These are phyloP conservation scores for Tricladium varicosporioides DNA, from an alignment of 2,329 filamentous ascomycete species.

Conservation along the genomic window DNA sequence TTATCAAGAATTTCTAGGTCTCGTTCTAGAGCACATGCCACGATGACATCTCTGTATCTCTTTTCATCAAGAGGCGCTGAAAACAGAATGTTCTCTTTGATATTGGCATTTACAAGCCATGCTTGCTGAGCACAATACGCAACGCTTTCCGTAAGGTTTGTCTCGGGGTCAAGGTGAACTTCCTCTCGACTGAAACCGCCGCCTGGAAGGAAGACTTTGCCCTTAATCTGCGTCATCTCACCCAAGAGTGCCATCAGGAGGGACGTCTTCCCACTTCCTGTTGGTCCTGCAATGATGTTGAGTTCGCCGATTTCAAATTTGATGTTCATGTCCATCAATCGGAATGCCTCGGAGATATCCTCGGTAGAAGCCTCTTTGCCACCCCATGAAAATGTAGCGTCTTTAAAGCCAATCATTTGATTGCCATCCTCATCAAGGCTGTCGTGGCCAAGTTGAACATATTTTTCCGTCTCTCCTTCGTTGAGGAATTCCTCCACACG, in stretches of 20 bases:
- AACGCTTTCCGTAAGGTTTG: conserved; percentile 84
- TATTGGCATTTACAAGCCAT: conserved; percentile 94
- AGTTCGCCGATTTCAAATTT: conserved; percentile 82
- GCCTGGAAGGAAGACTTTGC: conserved; percentile 80
- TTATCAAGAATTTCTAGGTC: conserved; percentile 90
- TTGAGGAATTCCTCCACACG: conserved; percentile 92
- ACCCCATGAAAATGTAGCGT: conserved; percentile 89
- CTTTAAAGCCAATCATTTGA: conserved; percentile 77
- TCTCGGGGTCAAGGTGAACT: conserved; percentile 75
- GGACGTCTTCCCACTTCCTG: conserved; percentile 93
- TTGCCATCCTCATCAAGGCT: conserved; percentile 67
- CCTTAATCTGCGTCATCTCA: conserved; percentile 86
- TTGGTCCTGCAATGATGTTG: conserved; percentile 90
- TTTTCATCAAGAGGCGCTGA: conserved; percentile 75
- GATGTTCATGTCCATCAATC: conserved; percentile 78
- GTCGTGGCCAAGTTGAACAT: conserved; percentile 73
- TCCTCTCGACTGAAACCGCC: conserved; percentile 78
- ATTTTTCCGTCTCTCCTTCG: conserved; percentile 96
- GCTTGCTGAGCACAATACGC: conserved; percentile 97
- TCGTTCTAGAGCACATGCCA: conserved; percentile 85
- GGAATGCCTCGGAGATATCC: conserved; percentile 68
- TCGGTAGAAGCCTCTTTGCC: conserved; percentile 62
- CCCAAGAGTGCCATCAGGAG: conserved; percentile 93
- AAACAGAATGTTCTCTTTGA: conserved; percentile 95
- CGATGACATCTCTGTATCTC: conserved; percentile 83